Conservation (phyloP, 2,329 filamentous ascomycete genomes). For the Colletotrichum lupini region DNA sequence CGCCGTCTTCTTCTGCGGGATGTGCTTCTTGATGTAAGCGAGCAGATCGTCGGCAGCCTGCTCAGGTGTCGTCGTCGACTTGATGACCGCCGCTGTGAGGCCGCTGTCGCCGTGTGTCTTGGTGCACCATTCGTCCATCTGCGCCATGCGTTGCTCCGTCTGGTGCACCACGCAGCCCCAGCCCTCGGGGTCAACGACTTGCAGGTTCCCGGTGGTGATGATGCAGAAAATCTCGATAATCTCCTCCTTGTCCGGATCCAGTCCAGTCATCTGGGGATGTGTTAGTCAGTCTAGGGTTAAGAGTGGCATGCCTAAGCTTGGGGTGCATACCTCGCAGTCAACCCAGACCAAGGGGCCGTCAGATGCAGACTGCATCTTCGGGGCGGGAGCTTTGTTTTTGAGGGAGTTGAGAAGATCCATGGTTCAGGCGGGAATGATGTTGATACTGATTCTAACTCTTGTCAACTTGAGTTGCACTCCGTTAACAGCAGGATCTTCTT, state of each 20-base stretch:
- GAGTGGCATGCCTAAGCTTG: neutral
- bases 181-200: slow-evolving; percentile 79
- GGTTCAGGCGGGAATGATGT: neutral
- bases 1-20: slow-evolving; percentile 74
- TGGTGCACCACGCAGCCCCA: slow-evolving; percentile 86
- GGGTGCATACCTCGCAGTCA: slow-evolving; percentile 67
- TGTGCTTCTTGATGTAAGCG: slow-evolving; percentile 78
- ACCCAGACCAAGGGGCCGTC: slow-evolving; percentile 85
- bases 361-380: slow-evolving; percentile 23
- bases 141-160: slow-evolving; percentile 73
- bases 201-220: slow-evolving; percentile 84
- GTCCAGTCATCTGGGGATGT: slow-evolving; percentile 84
- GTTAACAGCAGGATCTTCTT: neutral
- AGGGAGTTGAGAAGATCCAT: slow-evolving; percentile 33
- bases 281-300: slow-evolving; percentile 6
- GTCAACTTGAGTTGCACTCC: neutral
- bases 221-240: slow-evolving; percentile 95
- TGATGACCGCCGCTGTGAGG: slow-evolving; percentile 79
- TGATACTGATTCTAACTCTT: neutral
- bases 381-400: neutral
- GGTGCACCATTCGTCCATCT: slow-evolving; percentile 92
- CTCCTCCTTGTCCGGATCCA: slow-evolving; percentile 79
- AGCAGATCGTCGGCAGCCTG: slow-evolving; percentile 80
- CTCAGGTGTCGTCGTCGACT: slow-evolving; percentile 77
- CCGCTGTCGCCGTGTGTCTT: slow-evolving; percentile 84